These are phyloP conservation scores for Tricholoma terreum DNA, from an alignment of 768 basidiomycete species.

Conservation along the genomic window DNA sequence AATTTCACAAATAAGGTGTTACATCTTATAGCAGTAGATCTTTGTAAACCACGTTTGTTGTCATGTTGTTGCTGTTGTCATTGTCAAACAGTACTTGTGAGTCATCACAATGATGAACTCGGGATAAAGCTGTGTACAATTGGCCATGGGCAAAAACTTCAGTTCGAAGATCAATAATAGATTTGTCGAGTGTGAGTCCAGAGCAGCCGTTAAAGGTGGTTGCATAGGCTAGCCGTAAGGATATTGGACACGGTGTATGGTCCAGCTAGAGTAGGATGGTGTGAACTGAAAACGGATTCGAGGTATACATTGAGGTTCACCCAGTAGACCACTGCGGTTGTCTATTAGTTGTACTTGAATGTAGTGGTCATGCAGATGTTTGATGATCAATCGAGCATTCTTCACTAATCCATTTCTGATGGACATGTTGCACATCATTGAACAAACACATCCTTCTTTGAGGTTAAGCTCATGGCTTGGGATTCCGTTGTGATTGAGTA, in stretches of 20 bases:
- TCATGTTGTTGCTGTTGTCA: neutral
- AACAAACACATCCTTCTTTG: neutral
- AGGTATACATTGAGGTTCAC: slow-evolving; percentile 7
- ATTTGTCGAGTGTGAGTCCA: neutral
- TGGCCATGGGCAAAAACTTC: too few relatives aligned
- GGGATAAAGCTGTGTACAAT: neutral
- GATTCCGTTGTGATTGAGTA: neutral
- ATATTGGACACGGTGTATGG: slow-evolving; percentile 1
- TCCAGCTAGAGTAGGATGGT: slow-evolving; percentile 4
- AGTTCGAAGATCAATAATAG: neutral
- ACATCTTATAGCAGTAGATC: neutral
- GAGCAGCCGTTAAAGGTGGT: neutral
- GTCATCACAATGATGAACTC: neutral
- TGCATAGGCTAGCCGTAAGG: slow-evolving; percentile 1
- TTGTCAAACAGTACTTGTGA: neutral
- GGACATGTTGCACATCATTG: neutral
- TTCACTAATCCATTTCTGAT: slow-evolving; percentile 1
- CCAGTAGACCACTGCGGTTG: neutral
- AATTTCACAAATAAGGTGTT: too few relatives aligned
- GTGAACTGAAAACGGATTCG: slow-evolving; percentile 7
- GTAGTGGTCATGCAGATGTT: neutral
- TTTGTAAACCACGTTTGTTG: neutral
- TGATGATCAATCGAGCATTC: neutral
- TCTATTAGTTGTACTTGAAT: neutral
- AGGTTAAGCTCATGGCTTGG: neutral